Evolutionary conservation across 2,329 filamentous ascomycete genomes (phyloP), one percentile per base, ranked within the genome.

Genomic region (Colletotrichum costaricense): DNA sequence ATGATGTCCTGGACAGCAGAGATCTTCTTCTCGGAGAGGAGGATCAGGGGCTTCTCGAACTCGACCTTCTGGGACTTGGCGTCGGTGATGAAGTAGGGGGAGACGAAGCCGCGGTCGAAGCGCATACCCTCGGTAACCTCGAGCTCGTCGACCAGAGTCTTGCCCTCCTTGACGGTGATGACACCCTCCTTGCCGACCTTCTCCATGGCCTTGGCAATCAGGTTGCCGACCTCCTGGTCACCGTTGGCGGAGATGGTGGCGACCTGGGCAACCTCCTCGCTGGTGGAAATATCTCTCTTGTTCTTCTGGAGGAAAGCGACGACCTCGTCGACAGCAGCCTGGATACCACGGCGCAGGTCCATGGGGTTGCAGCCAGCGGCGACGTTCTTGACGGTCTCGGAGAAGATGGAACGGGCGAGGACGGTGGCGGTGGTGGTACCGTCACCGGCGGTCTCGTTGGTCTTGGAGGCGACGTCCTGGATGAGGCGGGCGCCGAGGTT

Each of bases 151-250:
- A 94, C 92, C 82, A 97, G 93, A 74, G 97, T 98, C 93, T 98
- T 99, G 84, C 97, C 97, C 90, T 99, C 97, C 93, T 99, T 99
- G 82, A 98, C 96, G 72, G 97, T 99, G 85, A 99, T 99, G 82
- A 99, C 97, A 89, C 97, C 97, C 89, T 99, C 97, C 91, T 99
- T 99, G 86, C 97, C 97, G 76, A 99, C 97, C 91, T 97, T 98
- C 91, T 99, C 97, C 97, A 99, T 99, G 79, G 97, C 97, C 83
- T 92, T 98, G 82, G 97, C 95, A 84, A 99, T 97, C 82, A 99
- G 91, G 87, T 95, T 93, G 80, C 97, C 97, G 81, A 99, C 94
- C 87, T 98, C 95, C 73, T 91, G 92, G 83, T 99, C 97, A 78
- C 97, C 97, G 87, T 99, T 99, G 84, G 97, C 97, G 79, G 93